These are phyloP conservation scores for Cystobasidium ongulense DNA, from an alignment of 768 basidiomycete species.

Conservation along the genomic window DNA sequence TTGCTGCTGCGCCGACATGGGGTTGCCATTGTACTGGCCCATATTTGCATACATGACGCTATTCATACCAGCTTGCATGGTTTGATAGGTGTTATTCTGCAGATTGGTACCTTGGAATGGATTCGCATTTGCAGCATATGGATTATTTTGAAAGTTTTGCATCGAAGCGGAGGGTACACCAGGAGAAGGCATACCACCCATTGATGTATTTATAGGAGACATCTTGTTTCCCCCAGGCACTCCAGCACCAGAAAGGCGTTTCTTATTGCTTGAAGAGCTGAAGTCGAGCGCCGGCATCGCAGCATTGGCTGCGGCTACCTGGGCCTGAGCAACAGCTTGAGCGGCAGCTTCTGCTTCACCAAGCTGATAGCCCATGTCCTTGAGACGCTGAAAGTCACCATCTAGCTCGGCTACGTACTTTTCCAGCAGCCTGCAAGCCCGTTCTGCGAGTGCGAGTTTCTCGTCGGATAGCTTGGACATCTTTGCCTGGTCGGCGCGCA, in stretches of 20 bases:
- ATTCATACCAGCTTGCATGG: constrained; percentile 13
- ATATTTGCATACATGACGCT: constrained; percentile 8
- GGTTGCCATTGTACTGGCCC: neutral
- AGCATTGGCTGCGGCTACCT: neutral
- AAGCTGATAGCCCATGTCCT: constrained; percentile 28
- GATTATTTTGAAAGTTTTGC: neutral
- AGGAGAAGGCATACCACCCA: constrained; percentile 1
- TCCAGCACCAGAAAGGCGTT: neutral
- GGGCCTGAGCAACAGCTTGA: constrained; percentile 3
- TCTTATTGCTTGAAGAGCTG: constrained; percentile 18
- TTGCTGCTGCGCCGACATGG: constrained; percentile 2
- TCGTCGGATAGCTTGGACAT: constrained; percentile 26
- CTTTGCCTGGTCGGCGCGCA: constrained; percentile 28
- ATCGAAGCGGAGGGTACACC: neutral
- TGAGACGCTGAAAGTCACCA: constrained; percentile 21
- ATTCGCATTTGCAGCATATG: neutral
- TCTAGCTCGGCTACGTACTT: constrained; percentile 18
- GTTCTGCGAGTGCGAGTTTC: constrained; percentile 32
- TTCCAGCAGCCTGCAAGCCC: constrained; percentile 20
- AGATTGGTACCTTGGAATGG: constrained; percentile 7
- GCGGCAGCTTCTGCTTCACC: constrained; percentile 26
- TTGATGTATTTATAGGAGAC: neutral
- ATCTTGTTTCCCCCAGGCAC: neutral
- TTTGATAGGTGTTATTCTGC: neutral
- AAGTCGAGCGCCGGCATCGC: neutral